Base-by-base conservation (phyloP, 225 moss, liverwort and hornwort species). In the Physcomitrium patens region DNA sequence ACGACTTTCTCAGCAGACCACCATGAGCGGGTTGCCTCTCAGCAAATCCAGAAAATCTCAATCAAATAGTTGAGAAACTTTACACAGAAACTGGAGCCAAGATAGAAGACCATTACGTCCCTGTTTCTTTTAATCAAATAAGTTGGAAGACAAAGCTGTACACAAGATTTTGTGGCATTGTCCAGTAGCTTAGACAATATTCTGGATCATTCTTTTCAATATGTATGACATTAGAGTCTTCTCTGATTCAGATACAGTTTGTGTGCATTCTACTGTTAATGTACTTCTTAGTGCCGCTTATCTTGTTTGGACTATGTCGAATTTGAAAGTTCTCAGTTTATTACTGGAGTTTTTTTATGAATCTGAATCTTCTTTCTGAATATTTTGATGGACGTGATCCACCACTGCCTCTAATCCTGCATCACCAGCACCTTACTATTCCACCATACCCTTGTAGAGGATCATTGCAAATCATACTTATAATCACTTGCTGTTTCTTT, bases 1-100 rank as follows among this genome's bases (percentile, higher is more conserved):
- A 18, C 51, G 18, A n/a, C 27, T 78, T 8, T 47, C 71, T 3
- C 23, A 20, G 20, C 18, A 13, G 31, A 78, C 10, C 72, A 14
- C 18, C 16, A 26, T 58, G 51, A 27, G 44, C 55, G 71, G 27
- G 55, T 16, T 68, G 31, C 17, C 16, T 64, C 28, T 23, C 43
- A 76, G 64, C 60, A 41, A 46, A 67, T 87, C 79, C 84, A 87
- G 87, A 75, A 68, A 8, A 87, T 87, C 24, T 24, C 79, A 87
- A 84, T 64, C 82, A 7, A 79, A 56, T 72, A 77, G 60, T 44
- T 84, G 82, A 79, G 56, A 75, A 80, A 56, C 71, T 87, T 82
- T 47, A 65, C 77, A 80, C 79, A 79, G 79, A 81, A 81, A 76
- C 60, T 76, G 6, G 81, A 75, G 31, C 78, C 79, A 72, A 78